These are phyloP conservation scores for Beta corolliflora DNA, from an alignment of 179 eudicot species.

Conservation along the genomic window DNA sequence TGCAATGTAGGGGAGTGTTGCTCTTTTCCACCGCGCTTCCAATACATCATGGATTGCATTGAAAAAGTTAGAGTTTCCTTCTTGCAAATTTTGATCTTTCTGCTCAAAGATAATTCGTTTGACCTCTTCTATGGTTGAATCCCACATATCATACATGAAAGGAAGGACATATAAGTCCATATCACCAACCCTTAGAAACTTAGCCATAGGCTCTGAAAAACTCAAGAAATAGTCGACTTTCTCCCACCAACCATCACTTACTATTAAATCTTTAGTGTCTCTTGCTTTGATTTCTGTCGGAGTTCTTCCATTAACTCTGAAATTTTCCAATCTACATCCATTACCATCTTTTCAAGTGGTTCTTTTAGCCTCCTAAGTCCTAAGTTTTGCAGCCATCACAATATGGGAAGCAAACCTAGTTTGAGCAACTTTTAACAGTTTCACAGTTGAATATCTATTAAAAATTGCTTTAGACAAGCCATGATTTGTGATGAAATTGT, in stretches of 20 bases:
- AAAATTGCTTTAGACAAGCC: not conserved
- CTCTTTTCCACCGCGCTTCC: not conserved
- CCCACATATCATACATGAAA: conserved; percentile 27
- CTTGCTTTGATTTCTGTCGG: not conserved
- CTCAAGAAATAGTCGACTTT: conserved; percentile 6
- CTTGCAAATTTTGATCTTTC: not conserved
- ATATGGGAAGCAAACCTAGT: conserved; percentile 13
- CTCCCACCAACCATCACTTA: conserved; percentile 15
- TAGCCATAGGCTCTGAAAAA: not conserved
- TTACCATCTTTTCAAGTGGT: not conserved
- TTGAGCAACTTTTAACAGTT: not conserved
- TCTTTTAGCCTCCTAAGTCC: not conserved
- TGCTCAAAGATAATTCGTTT: conserved; percentile 6
- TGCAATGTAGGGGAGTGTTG: not conserved
- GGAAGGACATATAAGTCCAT: conserved; percentile 5
- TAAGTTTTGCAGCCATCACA: not conserved
- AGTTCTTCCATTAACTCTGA: conserved; percentile 8
- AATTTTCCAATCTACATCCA: conserved; percentile 10
- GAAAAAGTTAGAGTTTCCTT: not conserved
- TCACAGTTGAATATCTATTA: not conserved
- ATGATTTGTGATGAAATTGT: not conserved
- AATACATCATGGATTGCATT: not conserved
- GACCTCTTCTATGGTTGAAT: conserved; percentile 19
- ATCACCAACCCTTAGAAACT: not conserved
- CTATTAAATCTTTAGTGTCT: not conserved